Percentiles rank a stretch among this genome's conserved stretches.
These are phyloP conservation scores for Rubia tinctorum DNA, from an alignment of 305 asterid species.

Conservation along the genomic window DNA sequence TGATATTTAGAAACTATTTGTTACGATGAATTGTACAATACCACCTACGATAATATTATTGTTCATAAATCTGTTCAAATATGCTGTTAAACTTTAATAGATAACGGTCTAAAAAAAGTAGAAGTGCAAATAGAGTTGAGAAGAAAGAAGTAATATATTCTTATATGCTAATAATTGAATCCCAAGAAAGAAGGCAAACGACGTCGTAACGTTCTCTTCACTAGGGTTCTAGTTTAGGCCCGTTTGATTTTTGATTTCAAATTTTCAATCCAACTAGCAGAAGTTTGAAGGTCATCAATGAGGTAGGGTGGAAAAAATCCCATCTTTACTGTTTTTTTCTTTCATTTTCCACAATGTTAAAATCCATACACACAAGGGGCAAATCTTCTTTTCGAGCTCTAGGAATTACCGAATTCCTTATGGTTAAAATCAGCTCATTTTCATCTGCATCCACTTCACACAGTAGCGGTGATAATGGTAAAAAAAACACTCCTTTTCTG, in stretches of 20 bases:
- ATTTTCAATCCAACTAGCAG: background rate
- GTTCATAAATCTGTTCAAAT: no score
- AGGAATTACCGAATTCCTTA: background rate
- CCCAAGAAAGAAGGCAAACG: no score
- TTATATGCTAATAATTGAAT: no score
- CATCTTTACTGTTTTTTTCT: no score
- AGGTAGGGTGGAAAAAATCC: background rate
- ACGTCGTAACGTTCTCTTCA: background rate
- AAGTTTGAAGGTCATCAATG: background rate
- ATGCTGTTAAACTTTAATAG: no score
- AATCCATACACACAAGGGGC: background rate
- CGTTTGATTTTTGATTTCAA: background rate
- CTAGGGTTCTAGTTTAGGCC: background rate
- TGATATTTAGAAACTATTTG: no score
- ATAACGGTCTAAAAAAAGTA: no score
- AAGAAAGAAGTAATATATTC: no score
- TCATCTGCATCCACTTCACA: constrained; percentile 4
- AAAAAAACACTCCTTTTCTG: background rate
- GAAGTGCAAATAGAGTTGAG: no score
- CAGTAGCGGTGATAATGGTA: background rate
- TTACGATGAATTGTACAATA: no score
- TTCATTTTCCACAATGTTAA: background rate
- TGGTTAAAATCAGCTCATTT: constrained; percentile 7
- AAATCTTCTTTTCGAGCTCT: constrained; percentile 4
- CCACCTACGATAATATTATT: no score